Conservation (phyloP, 108 stramenopile genomes). For the Nitzschia sp. region DNA sequence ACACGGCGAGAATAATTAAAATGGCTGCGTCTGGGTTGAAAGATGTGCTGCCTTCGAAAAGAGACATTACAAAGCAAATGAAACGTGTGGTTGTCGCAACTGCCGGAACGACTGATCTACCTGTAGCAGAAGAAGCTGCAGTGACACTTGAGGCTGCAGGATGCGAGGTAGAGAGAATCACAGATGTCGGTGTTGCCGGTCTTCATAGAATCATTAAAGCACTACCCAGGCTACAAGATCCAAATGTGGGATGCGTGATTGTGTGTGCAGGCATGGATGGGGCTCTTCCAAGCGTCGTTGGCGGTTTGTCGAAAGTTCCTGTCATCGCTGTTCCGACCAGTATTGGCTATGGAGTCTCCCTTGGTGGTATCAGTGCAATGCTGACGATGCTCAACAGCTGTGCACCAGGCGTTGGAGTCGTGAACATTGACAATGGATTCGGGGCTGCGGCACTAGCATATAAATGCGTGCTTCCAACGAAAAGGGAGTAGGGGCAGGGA, state of each 20-base stretch:
- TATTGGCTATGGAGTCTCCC: conserved; percentile 92
- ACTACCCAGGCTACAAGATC: conserved; percentile 71
- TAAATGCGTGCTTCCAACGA: conserved; percentile 48
- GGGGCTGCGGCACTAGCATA: conserved; percentile 93
- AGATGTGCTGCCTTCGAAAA: conserved; percentile 12
- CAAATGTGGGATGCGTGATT: conserved; percentile 79
- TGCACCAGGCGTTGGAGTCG: conserved; percentile 93
- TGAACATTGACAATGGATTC: conserved; percentile 98
- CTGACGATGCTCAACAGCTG: conserved; percentile 97
- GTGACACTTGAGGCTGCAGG: conserved; percentile 67
- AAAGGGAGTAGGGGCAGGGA: neutral
- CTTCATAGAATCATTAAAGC: conserved; percentile 86
- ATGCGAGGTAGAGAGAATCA: conserved; percentile 69
- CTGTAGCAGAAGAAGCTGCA: conserved; percentile 91
- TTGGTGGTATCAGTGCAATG: conserved; percentile 90
- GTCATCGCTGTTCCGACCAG: conserved; percentile 94
- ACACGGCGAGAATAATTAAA: conserved; percentile 63
- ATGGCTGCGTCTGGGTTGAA: conserved; percentile 57
- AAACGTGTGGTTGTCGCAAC: conserved; percentile 76
- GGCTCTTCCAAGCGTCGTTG: conserved; percentile 94
- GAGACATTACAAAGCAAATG: neutral
- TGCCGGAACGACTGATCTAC: conserved; percentile 90
- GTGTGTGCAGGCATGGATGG: conserved; percentile 96
- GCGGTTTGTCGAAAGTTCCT: conserved; percentile 89
- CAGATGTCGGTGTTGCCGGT: conserved; percentile 96